Conservation (phyloP, 2,329 filamentous ascomycete species). For the Conoideocrella luteorostrata region DNA sequence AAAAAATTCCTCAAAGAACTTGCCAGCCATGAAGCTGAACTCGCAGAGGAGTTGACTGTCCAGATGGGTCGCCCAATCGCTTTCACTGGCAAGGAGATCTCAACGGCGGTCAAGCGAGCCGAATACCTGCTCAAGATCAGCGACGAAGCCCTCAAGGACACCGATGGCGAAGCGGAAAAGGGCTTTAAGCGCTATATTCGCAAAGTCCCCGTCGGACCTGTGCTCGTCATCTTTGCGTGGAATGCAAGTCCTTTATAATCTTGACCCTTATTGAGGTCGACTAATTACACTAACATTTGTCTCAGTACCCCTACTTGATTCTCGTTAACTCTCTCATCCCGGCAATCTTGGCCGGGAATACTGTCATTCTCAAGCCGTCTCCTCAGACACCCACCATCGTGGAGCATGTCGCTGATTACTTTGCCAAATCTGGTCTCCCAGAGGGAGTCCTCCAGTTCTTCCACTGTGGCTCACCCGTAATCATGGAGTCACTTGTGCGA, state of each 20-base stretch:
- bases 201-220: constrained; percentile 81
- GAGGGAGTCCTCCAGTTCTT: constrained; percentile 84
- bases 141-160: constrained; percentile 70
- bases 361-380: constrained; percentile 88
- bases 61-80: constrained; percentile 94
- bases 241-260: constrained; percentile 57
- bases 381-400: constrained; percentile 90
- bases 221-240: constrained; percentile 90
- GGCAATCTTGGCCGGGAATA: constrained; percentile 83
- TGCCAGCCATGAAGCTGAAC: constrained; percentile 64
- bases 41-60: constrained; percentile 79
- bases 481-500: constrained; percentile 72
- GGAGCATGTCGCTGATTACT: constrained; percentile 73
- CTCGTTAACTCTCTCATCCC: constrained; percentile 89
- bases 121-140: constrained; percentile 83
- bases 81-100: constrained; percentile 76
- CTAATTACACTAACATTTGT: constrained; percentile 6
- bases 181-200: constrained; percentile 88
- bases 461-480: constrained; percentile 72
- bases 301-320: constrained; percentile 87
- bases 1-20: constrained; percentile 71
- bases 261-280: background rate
- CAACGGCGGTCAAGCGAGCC: constrained; percentile 77
- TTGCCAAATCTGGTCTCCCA: constrained; percentile 74
- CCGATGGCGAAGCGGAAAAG: constrained; percentile 73